Percentiles rank a stretch among this genome's conserved stretches.
phyloP scores from a whole-genome alignment of 345 rosid genomes.

The Arabis hirsuta region DNA sequence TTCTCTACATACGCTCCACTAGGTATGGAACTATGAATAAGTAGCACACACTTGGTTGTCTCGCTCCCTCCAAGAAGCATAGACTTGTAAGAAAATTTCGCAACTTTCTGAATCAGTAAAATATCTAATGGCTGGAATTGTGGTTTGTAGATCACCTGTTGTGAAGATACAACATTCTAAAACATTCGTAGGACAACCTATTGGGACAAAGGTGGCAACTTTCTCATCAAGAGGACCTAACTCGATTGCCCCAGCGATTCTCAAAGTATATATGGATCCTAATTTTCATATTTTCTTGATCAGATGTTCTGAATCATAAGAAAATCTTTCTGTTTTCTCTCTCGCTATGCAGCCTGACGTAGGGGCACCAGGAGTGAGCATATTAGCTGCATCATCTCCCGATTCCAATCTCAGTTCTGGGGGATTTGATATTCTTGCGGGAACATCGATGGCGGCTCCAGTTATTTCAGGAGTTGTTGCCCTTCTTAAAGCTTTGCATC shows the following conservation, averaged over 20 bases:
- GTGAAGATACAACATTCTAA: constrained; percentile 33
- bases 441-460: constrained; percentile 56
- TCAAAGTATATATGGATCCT: constrained; percentile 23
- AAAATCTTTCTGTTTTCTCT: neutral
- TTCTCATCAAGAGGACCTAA: constrained; percentile 63
- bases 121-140: neutral
- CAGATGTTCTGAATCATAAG: neutral
- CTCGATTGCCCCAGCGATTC: constrained; percentile 27
- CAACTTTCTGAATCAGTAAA: constrained; percentile 32
- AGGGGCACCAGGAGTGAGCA: constrained; percentile 52
- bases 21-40: constrained; percentile 32
- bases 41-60: neutral
- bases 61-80: neutral
- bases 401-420: neutral
- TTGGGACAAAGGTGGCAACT: constrained; percentile 36
- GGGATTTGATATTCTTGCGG: constrained; percentile 34
- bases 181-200: constrained; percentile 32
- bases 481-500: constrained; percentile 50
- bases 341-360: constrained; percentile 45
- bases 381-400: constrained; percentile 49
- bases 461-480: constrained; percentile 49
- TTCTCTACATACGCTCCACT: constrained; percentile 44
- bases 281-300: neutral
- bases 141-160: constrained; percentile 34
- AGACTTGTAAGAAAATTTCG: constrained; percentile 25